Percentiles rank a stretch among this genome's conserved stretches.
phyloP scores from a whole-genome alignment of 2,329 filamentous ascomycete genomes.

The Colletotrichum shisoi region DNA sequence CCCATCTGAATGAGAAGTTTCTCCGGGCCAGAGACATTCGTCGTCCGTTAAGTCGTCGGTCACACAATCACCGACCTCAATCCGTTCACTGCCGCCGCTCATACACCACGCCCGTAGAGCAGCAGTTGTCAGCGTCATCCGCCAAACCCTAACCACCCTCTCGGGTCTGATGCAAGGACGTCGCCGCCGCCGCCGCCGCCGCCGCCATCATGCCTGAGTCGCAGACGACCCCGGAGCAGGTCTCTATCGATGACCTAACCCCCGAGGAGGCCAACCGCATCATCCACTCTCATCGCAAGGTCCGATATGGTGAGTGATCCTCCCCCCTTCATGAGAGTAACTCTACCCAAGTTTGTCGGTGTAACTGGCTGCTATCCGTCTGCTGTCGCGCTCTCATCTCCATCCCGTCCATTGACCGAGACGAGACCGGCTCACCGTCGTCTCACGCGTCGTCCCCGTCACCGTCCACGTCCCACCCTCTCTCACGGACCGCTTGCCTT shows the following conservation, averaged over 20 bases:
- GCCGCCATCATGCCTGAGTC: conserved; percentile 54
- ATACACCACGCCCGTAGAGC: neutral
- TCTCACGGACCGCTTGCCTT: neutral
- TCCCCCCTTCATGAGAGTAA: neutral
- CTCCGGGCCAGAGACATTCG: neutral
- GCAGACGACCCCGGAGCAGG: conserved; percentile 55
- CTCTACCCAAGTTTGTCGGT: too few species aligned
- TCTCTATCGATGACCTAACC: conserved; percentile 64
- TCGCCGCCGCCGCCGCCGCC: neutral
- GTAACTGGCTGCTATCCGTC: neutral
- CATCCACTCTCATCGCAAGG: conserved; percentile 74
- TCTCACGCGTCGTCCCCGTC: neutral
- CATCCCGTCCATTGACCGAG: neutral
- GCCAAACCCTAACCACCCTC: neutral
- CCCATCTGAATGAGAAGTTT: neutral
- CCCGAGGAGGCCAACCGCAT: conserved; percentile 73
- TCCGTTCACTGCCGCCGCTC: neutral
- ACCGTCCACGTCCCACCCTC: neutral
- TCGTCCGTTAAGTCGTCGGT: conserved; percentile 23
- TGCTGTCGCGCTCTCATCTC: neutral
- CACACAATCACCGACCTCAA: neutral
- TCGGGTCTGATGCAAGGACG: conserved; percentile 30
- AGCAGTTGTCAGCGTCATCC: neutral
- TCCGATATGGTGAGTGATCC: conserved; percentile 67
- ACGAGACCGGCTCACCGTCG: neutral